These are phyloP conservation scores for Mycosphaerella arachidis DNA, from an alignment of 2,329 filamentous ascomycete species.

Conservation along the genomic window DNA sequence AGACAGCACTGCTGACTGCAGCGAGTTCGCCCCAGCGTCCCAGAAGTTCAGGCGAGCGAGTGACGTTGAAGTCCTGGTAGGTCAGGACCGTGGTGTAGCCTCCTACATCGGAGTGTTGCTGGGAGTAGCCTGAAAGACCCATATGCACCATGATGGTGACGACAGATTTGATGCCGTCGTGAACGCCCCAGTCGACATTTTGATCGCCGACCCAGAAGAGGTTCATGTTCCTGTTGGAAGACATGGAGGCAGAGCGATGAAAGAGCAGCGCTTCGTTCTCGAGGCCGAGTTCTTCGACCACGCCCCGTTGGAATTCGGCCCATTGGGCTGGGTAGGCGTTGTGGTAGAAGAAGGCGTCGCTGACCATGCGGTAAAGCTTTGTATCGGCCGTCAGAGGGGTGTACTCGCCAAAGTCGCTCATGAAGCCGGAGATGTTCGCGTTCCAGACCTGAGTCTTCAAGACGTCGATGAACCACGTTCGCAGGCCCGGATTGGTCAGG, in stretches of 20 bases:
- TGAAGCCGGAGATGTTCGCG: slow-evolving; percentile 35
- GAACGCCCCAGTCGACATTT: slow-evolving; percentile 32
- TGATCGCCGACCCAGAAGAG: slow-evolving; percentile 40
- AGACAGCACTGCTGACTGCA: slow-evolving; percentile 33
- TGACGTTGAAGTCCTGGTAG: slow-evolving; percentile 30
- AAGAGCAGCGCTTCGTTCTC: slow-evolving; percentile 34
- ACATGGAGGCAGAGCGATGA: slow-evolving; percentile 35
- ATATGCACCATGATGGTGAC: slow-evolving; percentile 36
- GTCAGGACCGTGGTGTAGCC: slow-evolving; percentile 35
- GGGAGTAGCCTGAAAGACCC: slow-evolving; percentile 35
- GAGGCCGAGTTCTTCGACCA: slow-evolving; percentile 27
- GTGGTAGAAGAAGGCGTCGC: slow-evolving; percentile 34
- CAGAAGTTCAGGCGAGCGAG: slow-evolving; percentile 34
- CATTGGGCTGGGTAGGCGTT: slow-evolving; percentile 35
- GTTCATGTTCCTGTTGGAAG: slow-evolving; percentile 34
- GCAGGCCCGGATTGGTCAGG: slow-evolving; percentile 33
- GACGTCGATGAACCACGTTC: slow-evolving; percentile 34
- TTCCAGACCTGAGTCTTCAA: slow-evolving; percentile 34
- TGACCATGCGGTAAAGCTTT: slow-evolving; percentile 27
- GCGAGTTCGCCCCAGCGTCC: slow-evolving; percentile 38
- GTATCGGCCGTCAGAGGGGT: slow-evolving; percentile 29
- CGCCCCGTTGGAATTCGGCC: slow-evolving; percentile 32
- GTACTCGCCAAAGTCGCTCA: slow-evolving; percentile 39
- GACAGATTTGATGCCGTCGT: slow-evolving; percentile 36
- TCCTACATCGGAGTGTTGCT: slow-evolving; percentile 36